phyloP scores from a whole-genome alignment of 139 green algal species.

The Chlamydomonas applanata region DNA sequence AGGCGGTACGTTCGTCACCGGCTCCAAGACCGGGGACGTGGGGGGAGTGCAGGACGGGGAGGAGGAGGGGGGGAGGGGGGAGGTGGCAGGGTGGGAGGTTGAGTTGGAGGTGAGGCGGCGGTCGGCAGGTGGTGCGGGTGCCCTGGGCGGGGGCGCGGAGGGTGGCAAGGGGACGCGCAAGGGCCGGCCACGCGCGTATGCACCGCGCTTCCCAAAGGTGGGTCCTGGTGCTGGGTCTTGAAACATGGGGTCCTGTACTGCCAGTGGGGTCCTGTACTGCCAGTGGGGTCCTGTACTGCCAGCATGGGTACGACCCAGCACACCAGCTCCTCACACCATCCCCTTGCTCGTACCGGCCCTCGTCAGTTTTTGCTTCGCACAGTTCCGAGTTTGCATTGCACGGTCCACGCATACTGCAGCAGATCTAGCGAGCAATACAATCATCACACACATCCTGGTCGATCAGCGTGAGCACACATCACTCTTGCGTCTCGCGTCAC shows the following conservation, averaged over 20 bases:
- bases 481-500: too few species aligned
- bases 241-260: not conserved
- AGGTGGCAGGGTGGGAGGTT: conserved; percentile 40
- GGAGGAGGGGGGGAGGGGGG: not conserved
- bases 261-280: not conserved
- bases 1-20: not conserved
- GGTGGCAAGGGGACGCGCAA: not conserved
- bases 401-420: too few species aligned
- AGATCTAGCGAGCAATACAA: too few species aligned
- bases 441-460: too few species aligned
- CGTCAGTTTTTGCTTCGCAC: too few species aligned
- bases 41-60: too few species aligned
- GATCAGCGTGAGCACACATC: too few species aligned
- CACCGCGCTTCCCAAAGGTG: conserved; percentile 83
- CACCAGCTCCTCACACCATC: too few species aligned
- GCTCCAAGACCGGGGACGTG: not conserved
- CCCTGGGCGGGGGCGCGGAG: too few species aligned
- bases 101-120: conserved; percentile 39
- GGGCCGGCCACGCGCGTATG: conserved; percentile 57
- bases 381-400: too few species aligned
- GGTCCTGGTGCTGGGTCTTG: not conserved
- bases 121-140: conserved; percentile 5
- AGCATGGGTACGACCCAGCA: too few species aligned
- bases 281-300: not conserved
- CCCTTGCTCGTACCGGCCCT: too few species aligned